Percentiles rank a stretch among this genome's conserved stretches.
Conservation (phyloP, 345 rosid species). For the Gossypium stocksii region DNA sequence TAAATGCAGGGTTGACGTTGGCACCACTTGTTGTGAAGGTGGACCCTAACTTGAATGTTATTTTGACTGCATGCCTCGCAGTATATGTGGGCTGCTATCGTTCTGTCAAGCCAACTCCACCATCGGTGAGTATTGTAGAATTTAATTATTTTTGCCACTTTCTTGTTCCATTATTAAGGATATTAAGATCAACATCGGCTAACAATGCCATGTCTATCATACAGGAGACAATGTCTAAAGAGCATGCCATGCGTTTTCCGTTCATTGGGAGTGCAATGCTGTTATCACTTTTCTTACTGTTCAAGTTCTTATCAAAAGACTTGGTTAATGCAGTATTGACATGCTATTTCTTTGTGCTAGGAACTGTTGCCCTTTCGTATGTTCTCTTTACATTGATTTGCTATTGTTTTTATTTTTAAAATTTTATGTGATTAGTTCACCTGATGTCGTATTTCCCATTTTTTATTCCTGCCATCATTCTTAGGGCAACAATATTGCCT, state of each 20-base stretch:
- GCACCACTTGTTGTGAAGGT: conserved; percentile 92
- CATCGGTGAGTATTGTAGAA: conserved; percentile 21
- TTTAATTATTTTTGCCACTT: neutral
- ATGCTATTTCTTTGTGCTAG: conserved; percentile 89
- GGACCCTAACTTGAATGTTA: conserved; percentile 82
- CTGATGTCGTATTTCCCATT: conserved; percentile 9
- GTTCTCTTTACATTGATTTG: conserved; percentile 31
- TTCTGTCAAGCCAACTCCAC: conserved; percentile 94
- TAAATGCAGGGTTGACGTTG: conserved; percentile 68
- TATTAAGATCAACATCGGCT: neutral
- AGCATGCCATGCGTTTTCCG: conserved; percentile 99
- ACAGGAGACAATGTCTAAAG: conserved; percentile 97
- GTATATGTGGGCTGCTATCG: conserved; percentile 97
- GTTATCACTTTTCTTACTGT: conserved; percentile 84
- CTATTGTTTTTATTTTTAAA: neutral
- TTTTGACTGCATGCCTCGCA: conserved; percentile 79
- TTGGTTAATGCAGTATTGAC: conserved; percentile 94
- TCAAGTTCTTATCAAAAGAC: conserved; percentile 93
- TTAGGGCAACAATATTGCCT: conserved; percentile 87
- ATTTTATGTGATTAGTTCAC: neutral
- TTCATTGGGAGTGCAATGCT: conserved; percentile 97
- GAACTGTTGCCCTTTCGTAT: conserved; percentile 91
- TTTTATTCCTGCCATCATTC: conserved; percentile 17
- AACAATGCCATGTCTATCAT: neutral
- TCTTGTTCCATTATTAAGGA: neutral